Evolutionary conservation across 805 yeast species (phyloP).

Genomic region (Blastobotrys attinorum): DNA sequence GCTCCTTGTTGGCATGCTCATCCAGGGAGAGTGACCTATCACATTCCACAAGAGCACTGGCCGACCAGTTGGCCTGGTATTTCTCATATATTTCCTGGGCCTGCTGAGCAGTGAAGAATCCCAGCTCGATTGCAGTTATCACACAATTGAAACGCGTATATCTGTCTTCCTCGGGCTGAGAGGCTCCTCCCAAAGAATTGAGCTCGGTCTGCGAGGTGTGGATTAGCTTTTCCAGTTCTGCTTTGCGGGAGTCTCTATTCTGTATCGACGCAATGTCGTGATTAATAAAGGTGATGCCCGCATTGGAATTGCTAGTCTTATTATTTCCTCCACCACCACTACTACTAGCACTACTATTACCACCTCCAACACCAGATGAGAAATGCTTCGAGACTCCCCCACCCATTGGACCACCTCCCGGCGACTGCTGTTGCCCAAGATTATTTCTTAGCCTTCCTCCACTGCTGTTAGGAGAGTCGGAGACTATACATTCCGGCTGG

Average conservation of each 20-base stretch:
- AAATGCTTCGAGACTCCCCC: no score
- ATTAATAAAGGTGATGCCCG: no score
- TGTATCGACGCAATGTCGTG: no score
- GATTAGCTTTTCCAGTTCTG: background rate
- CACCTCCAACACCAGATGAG: no score
- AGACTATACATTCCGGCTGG: background rate
- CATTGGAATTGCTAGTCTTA: no score
- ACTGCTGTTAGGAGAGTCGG: no score
- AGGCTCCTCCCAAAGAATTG: background rate
- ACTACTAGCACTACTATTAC: no score
- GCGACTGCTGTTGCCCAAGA: no score
- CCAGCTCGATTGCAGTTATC: background rate
- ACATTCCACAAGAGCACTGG: background rate
- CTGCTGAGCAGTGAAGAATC: background rate
- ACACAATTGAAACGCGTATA: background rate
- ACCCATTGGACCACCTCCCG: no score
- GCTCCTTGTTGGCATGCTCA: background rate
- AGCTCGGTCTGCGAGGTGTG: background rate
- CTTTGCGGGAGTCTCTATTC: background rate
- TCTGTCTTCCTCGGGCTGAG: background rate
- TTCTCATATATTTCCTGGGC: background rate
- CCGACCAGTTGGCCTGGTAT: background rate
- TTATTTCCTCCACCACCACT: no score
- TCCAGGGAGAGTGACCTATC: background rate
- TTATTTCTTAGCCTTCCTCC: no score